These are phyloP conservation scores for Phytopythium oedochilum DNA, from an alignment of 352 stramenopile species.

Conservation along the genomic window DNA sequence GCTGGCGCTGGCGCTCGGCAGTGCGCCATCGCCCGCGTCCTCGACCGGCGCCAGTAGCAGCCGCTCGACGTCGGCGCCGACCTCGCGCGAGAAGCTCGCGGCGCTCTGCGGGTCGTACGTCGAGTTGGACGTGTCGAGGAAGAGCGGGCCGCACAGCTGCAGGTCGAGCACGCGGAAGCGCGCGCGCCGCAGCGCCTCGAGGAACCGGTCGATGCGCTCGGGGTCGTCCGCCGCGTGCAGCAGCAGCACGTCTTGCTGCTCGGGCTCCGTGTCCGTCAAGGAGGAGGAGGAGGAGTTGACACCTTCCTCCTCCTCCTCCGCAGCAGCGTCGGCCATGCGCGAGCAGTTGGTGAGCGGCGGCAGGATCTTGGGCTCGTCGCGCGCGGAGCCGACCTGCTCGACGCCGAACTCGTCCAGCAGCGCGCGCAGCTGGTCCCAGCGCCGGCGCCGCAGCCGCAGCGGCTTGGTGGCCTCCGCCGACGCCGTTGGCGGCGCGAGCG, in stretches of 20 bases:
- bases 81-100: constrained; percentile 46
- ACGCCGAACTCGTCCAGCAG: constrained; percentile 30
- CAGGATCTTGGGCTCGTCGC: constrained; percentile 18
- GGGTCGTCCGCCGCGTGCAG: constrained; percentile 55
- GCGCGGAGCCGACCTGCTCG: constrained; percentile 16
- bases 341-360: constrained; percentile 3
- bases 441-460: constrained; percentile 11
- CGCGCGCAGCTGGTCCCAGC: constrained; percentile 4
- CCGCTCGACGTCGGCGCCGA: constrained; percentile 48
- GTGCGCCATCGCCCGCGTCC: constrained; percentile 4
- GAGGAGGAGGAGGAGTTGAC: not conserved
- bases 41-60: constrained; percentile 27
- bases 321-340: not conserved
- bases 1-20: constrained; percentile 11
- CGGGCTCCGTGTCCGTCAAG: not conserved
- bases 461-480: constrained; percentile 22
- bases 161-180: constrained; percentile 44
- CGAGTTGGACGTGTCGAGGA: constrained; percentile 58
- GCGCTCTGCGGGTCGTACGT: constrained; percentile 53
- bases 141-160: constrained; percentile 53
- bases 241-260: constrained; percentile 24
- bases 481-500: too few relatives aligned
- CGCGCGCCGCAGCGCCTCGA: constrained; percentile 23
- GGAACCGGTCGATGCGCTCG: constrained; percentile 32
- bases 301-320: too few relatives aligned